Conservation (phyloP, 2,329 filamentous ascomycete genomes). For the Penicillium psychrosexuale region DNA sequence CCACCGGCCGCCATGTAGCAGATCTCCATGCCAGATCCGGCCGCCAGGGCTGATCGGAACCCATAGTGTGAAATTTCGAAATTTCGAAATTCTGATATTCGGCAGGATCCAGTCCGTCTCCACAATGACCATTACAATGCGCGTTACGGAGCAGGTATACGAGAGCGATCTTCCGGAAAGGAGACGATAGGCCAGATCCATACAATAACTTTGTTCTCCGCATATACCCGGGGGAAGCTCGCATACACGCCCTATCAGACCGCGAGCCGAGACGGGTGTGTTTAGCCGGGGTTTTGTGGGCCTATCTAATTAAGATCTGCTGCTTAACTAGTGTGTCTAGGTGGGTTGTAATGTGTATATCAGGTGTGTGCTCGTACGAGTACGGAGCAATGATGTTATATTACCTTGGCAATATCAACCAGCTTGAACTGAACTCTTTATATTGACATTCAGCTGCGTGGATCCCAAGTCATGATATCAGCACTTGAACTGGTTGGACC, state of each 20-base stretch:
- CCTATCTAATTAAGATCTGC: not conserved
- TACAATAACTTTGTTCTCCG: conserved; percentile 1
- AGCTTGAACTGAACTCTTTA: not conserved
- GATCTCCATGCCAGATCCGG: not conserved
- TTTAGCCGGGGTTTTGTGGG: not conserved
- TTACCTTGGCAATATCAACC: not conserved
- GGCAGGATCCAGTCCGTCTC: not conserved
- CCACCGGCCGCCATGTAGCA: not conserved
- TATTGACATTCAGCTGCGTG: not conserved
- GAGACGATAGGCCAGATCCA: not conserved
- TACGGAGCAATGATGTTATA: not conserved
- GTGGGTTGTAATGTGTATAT: too few species aligned
- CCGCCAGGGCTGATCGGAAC: not conserved
- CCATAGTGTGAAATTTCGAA: not conserved
- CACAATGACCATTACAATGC: not conserved
- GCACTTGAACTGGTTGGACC: not conserved
- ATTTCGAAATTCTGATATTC: not conserved
- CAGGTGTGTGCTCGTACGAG: too few species aligned
- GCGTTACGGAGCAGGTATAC: not conserved
- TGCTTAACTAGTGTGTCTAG: too few species aligned
- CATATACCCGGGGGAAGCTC: not conserved
- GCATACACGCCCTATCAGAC: not conserved
- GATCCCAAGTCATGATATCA: not conserved
- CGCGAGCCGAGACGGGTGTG: not conserved
- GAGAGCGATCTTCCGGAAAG: not conserved